Evolutionary conservation across 805 yeast genomes (phyloP), one percentile per base, ranked within the genome.

Genomic region (Metschnikowia continentalis): DNA sequence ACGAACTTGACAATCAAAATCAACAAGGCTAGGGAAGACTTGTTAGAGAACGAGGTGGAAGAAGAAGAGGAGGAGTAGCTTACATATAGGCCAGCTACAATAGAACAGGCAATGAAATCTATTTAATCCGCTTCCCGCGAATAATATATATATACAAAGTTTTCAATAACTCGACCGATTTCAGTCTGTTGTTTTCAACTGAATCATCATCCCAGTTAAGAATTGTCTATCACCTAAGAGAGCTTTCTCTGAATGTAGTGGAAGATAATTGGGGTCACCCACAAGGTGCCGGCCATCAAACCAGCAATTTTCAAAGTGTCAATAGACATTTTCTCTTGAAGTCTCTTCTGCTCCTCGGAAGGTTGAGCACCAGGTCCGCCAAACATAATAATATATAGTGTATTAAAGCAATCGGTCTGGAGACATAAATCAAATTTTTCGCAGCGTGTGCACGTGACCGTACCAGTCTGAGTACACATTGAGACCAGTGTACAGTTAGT

Each of bases 331-430:
- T 79, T 76, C 68, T 84, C 84, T 64, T 84, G 90, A 50, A 77
- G 65, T 64, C 78, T 83, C 74, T 80, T 84, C 68, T 83, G 84
- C 61, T 83, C 88, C 62, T 84, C 89, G 58, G 79, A 72, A 46
- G 72, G 70, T 54, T 61, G 71, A 57, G 74, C 73, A 37, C 60
- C 61, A 61, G 80, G 79, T 60, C 81, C 85, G 57, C 83, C 77
- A 65, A 65, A 74, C 77, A 74, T 73, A 8, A 36, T 54, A 22
- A 30, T 30, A n/a, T n/a, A 23, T 22, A 39, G 42, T 39, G 35
- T 23, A 17, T 19, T 19, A 6, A 33, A 48, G 35, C 23, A 15
- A 26, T 14, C n/a, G 39, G 19, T 6, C 37, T 15, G 15, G 11
- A 33, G 26, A 14, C 13, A 14, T 6, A 6, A 26, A 33, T 20